phyloP scores from a whole-genome alignment of 305 asterid species.

The Solanum aculeatissimum region DNA sequence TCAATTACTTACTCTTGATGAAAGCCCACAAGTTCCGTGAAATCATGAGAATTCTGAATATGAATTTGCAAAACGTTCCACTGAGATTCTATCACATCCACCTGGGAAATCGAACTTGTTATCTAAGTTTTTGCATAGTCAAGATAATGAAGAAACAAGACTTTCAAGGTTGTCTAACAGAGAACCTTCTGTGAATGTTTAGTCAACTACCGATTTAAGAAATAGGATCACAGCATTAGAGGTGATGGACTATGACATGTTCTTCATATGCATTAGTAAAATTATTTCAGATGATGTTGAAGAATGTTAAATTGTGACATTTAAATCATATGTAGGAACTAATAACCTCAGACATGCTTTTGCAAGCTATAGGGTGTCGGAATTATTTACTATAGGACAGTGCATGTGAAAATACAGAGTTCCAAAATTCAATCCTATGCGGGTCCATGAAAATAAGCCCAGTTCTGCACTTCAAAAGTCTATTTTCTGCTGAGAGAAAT shows the following conservation, averaged over 20 bases:
- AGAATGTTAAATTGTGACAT: background rate
- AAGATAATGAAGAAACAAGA: background rate
- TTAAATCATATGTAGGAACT: background rate
- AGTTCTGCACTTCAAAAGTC: background rate
- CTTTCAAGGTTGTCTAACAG: background rate
- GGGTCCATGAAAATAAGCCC: background rate
- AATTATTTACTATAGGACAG: background rate
- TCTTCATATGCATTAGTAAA: background rate
- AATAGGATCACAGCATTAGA: background rate
- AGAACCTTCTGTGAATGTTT: background rate
- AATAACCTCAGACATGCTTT: background rate
- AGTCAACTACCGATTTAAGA: background rate
- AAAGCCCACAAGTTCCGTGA: constrained; percentile 86
- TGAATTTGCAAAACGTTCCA: constrained; percentile 94
- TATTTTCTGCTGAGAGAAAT: background rate
- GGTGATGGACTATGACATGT: background rate
- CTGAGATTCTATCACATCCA: constrained; percentile 96
- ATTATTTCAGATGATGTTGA: background rate
- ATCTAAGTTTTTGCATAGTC: background rate
- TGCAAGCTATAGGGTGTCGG: background rate
- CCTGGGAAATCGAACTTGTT: constrained; percentile 36
- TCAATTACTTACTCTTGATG: constrained; percentile 83
- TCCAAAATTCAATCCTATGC: background rate
- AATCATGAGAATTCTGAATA: constrained; percentile 85
- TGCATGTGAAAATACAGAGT: background rate